Evolutionary conservation across 108 stramenopile species (phyloP).

Genomic region (Mediolabrus comicus): DNA sequence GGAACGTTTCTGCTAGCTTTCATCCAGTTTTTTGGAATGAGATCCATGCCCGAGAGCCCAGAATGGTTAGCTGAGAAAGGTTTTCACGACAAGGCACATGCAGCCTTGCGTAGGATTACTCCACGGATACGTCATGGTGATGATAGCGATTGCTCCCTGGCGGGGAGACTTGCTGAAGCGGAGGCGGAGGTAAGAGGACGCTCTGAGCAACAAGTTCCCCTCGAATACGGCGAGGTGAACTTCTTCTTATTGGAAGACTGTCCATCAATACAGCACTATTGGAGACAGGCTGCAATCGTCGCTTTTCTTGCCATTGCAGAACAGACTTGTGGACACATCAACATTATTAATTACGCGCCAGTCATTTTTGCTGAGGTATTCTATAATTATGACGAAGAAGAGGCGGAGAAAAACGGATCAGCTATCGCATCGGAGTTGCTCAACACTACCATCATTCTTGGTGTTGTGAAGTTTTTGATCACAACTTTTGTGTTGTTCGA

Average conservation of each 20-base stretch:
- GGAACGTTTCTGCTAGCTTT: conserved; percentile 39
- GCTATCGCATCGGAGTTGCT: conserved; percentile 27
- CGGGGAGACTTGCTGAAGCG: conserved; percentile 10
- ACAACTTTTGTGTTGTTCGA: conserved; percentile 50
- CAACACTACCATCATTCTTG: conserved; percentile 57
- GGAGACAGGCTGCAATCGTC: conserved; percentile 43
- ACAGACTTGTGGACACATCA: conserved; percentile 55
- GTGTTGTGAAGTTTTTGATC: conserved; percentile 52
- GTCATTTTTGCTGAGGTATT: conserved; percentile 54
- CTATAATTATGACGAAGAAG: conserved; percentile 35
- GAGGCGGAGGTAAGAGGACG: conserved; percentile 8
- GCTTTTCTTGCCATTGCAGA: conserved; percentile 48
- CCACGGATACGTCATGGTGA: background rate
- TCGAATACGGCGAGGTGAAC: conserved; percentile 13
- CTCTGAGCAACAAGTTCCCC: background rate
- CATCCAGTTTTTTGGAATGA: conserved; percentile 50
- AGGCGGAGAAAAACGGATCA: conserved; percentile 25
- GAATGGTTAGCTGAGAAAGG: conserved; percentile 49
- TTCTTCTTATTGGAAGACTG: conserved; percentile 26
- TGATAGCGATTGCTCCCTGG: conserved; percentile 10
- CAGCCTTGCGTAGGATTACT: conserved; percentile 33
- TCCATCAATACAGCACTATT: conserved; percentile 41
- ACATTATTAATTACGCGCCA: conserved; percentile 57
- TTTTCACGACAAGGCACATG: conserved; percentile 48
- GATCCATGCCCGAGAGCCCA: conserved; percentile 54